Conservation (phyloP, 306 rosid species). For the Vicia villosa region DNA sequence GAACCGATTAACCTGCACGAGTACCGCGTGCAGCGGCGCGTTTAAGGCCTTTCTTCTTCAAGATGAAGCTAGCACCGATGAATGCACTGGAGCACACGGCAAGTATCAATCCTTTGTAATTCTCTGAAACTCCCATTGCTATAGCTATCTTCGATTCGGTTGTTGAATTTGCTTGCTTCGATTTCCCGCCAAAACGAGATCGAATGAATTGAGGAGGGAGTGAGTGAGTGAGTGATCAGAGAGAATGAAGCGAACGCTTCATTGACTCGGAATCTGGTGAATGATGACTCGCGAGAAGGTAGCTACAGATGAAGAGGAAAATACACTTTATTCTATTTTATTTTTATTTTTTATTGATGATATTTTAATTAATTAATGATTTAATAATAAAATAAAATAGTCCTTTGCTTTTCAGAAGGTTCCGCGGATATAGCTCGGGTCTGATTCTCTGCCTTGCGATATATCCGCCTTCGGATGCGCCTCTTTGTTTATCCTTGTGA, state of each 20-base stretch:
- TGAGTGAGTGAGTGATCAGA: neutral
- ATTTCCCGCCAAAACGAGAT: slow-evolving; percentile 45
- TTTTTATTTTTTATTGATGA: too few relatives aligned
- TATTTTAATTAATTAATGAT: neutral
- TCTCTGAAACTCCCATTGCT: slow-evolving; percentile 65
- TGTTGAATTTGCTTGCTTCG: neutral
- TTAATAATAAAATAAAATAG: neutral
- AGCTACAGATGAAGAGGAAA: neutral
- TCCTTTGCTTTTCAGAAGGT: slow-evolving; percentile 32
- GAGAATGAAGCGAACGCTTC: neutral
- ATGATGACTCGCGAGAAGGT: neutral
- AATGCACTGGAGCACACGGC: slow-evolving; percentile 85
- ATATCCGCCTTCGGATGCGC: neutral
- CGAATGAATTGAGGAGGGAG: slow-evolving; percentile 1
- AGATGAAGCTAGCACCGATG: slow-evolving; percentile 85
- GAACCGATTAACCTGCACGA: slow-evolving; percentile 65
- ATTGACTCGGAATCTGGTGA: slow-evolving; percentile 3
- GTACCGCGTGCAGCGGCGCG: slow-evolving; percentile 74
- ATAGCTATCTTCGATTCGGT: neutral
- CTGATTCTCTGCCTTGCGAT: slow-evolving; percentile 11
- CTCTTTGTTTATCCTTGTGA: neutral
- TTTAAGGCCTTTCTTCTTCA: slow-evolving; percentile 96
- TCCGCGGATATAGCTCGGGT: slow-evolving; percentile 3
- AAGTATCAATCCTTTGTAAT: slow-evolving; percentile 65
- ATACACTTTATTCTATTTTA: neutral